phyloP scores from a whole-genome alignment of 2,329 filamentous ascomycete species.

The Ophiocordyceps australis region DNA sequence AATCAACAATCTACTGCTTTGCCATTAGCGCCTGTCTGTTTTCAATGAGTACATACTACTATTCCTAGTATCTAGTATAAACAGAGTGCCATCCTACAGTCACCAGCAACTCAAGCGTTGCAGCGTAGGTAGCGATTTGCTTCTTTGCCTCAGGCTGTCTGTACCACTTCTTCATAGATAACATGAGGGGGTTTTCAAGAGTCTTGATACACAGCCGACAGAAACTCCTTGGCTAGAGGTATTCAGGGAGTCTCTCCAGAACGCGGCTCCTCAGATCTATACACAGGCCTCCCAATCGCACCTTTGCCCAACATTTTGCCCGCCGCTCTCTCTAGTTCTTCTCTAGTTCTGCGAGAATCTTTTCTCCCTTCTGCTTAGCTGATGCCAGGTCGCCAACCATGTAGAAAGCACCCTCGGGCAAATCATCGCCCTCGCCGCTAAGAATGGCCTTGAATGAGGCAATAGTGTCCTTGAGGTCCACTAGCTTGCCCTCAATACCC shows the following conservation, averaged over 20 bases:
- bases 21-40: too few relatives aligned
- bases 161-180: too few relatives aligned
- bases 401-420: slow-evolving; percentile 91
- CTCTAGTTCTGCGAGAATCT: slow-evolving; percentile 95
- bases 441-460: slow-evolving; percentile 94
- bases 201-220: slow-evolving; percentile 46
- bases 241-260: slow-evolving; percentile 20
- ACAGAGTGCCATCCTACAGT: too few relatives aligned
- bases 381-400: slow-evolving; percentile 96
- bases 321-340: slow-evolving; percentile 26
- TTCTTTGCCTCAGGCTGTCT: too few relatives aligned
- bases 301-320: slow-evolving; percentile 15
- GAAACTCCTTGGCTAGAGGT: slow-evolving; percentile 34
- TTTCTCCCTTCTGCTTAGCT: slow-evolving; percentile 93
- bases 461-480: slow-evolving; percentile 98
- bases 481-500: slow-evolving; percentile 87
- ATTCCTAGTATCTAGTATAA: too few relatives aligned
- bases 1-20: too few relatives aligned
- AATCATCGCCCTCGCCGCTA: slow-evolving; percentile 82
- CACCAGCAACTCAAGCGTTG: too few relatives aligned
- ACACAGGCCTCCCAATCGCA: slow-evolving; percentile 25
- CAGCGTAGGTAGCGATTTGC: too few relatives aligned
- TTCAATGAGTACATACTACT: too few relatives aligned
- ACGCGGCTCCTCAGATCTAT: slow-evolving; percentile 37
- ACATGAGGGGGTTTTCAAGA: too few relatives aligned